phyloP scores from a whole-genome alignment of 1,284 basidiomycete genomes.

The Trichosporon sp. region DNA sequence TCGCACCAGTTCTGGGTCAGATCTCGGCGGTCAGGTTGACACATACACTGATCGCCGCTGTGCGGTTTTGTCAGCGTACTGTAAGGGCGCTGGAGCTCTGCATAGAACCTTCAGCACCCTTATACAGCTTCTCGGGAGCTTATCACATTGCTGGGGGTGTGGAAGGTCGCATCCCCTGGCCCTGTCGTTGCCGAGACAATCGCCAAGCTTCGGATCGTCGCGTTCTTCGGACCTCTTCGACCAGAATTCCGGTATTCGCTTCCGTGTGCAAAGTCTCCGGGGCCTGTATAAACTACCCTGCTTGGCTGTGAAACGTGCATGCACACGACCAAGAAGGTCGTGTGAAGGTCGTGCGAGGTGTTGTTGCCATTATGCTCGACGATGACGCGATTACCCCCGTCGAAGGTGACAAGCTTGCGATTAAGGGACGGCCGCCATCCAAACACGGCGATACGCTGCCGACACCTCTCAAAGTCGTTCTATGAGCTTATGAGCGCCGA shows the following conservation, averaged over 20 bases:
- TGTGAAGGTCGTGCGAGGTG: conserved; percentile 1
- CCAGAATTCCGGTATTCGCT: not conserved
- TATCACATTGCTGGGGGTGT: not conserved
- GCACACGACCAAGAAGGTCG: not conserved
- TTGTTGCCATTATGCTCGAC: conserved; percentile 1
- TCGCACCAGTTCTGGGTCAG: not conserved
- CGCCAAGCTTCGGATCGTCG: not conserved
- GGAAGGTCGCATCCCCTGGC: not conserved
- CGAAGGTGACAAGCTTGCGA: conserved; percentile 5
- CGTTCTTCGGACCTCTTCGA: not conserved
- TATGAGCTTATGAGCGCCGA: conserved; percentile 1
- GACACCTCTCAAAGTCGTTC: not conserved
- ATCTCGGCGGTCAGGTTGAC: not conserved
- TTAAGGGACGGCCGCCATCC: not conserved
- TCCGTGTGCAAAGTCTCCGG: not conserved
- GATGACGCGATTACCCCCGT: conserved; percentile 7
- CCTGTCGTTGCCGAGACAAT: not conserved
- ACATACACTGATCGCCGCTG: not conserved
- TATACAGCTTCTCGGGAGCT: not conserved
- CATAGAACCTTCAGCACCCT: too few relatives aligned
- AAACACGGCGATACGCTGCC: not conserved
- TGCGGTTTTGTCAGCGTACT: not conserved
- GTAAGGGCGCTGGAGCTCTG: not conserved
- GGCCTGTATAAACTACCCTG: not conserved
- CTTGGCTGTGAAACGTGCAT: not conserved